Base-by-base conservation (phyloP, 768 basidiomycete species). In the Leccinum broughii region DNA sequence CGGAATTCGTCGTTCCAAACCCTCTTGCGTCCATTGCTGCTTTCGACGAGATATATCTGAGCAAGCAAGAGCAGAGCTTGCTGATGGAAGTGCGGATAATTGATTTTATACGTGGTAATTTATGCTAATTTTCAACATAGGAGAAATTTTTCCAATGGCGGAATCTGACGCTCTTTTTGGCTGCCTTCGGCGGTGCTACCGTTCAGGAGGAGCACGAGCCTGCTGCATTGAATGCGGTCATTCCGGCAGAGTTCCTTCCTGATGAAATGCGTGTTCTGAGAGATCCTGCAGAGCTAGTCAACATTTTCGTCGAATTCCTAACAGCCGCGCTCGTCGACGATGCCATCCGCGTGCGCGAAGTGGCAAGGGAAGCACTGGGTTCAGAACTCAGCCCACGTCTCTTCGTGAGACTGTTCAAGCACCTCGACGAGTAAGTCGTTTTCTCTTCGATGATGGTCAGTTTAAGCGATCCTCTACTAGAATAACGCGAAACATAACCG, bases 71-170 rank as follows among this genome's bases (percentile, higher is more conserved):
- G 56, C 74, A 74, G 58, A 68, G 67, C 22, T 63, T 80, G 60
- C 68, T 75, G 6, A 63, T 69, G 7, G 80, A 82, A 68, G 80
- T 81, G 60, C 34, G 64, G 26, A 48, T 28, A 15, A 7, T 57
- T 54, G 14, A 34, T 34, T 61, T 34, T 20, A 46, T 52, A 52
- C 3, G 4, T 32, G 20, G 15, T 51, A 22, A 49, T 13, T 49
- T 30, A 17, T 49, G 54, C 61, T 65, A 28, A 68, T 56, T 28
- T 53, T 41, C 35, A 37, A 20, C 34, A 15, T 56, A 93, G 90
- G 90, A 92, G 20, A 81, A 85, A 64, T 83, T 86, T 46, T 83
- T 80, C 39, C 89, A 93, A 64, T 97, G 94, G 93, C 88, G 91
- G 66, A 93, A 95, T 68, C 76, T 93, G 13, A 87, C 90, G 0